Conservation (phyloP, 345 rosid species). For the Clausena lansium region DNA sequence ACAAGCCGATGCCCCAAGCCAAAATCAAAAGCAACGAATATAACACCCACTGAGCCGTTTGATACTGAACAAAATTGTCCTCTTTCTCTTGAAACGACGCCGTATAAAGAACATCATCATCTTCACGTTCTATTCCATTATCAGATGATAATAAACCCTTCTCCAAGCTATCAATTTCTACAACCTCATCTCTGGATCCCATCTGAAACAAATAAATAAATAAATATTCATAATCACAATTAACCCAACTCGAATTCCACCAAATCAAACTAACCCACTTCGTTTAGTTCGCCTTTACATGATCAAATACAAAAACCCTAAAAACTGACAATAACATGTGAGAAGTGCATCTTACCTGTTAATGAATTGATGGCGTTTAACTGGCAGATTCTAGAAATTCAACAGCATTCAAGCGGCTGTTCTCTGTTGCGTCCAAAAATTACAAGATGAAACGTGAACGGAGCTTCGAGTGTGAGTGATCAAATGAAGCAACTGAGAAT, state of each 20-base stretch:
- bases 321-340: background rate
- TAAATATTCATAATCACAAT: background rate
- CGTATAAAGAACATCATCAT: constrained; percentile 41
- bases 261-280: background rate
- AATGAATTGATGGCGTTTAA: background rate
- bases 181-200: constrained; percentile 48
- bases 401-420: background rate
- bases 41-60: constrained; percentile 55
- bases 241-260: background rate
- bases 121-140: constrained; percentile 18
- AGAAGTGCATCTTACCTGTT: background rate
- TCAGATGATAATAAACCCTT: constrained; percentile 40
- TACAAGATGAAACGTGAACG: background rate
- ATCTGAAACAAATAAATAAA: constrained; percentile 25
- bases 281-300: too few relatives aligned
- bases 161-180: constrained; percentile 55
- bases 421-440: background rate
- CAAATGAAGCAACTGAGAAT: too few relatives aligned
- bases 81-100: constrained; percentile 60
- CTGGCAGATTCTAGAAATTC: background rate
- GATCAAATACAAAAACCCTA: background rate
- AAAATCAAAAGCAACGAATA: constrained; percentile 52
- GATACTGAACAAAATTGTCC: constrained; percentile 50
- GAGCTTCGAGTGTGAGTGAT: too few relatives aligned
- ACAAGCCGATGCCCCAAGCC: constrained; percentile 67